Evolutionary conservation across 2,329 filamentous ascomycete genomes (phyloP).

Genomic region (Fonsecaea erecta): DNA sequence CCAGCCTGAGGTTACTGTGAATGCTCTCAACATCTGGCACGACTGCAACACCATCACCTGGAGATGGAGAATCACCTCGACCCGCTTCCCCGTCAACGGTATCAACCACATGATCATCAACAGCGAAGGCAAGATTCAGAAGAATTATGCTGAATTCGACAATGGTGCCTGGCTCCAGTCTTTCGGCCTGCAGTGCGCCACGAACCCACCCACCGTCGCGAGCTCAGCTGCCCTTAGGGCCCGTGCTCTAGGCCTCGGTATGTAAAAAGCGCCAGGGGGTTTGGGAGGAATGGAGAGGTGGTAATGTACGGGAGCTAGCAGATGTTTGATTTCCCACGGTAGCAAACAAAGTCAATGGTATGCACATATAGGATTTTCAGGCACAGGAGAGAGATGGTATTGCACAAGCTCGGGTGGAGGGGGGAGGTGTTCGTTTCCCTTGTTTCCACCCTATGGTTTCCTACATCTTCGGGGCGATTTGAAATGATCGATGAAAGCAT

Average conservation of each 20-base stretch:
- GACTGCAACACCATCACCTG: conserved; percentile 36
- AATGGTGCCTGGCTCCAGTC: conserved; percentile 36
- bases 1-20: conserved; percentile 27
- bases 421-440: conserved; percentile 9
- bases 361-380: background rate
- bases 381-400: background rate
- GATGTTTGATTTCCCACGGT: background rate
- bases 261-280: background rate
- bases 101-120: conserved; percentile 36
- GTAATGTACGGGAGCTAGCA: background rate
- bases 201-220: conserved; percentile 17
- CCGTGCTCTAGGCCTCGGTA: background rate
- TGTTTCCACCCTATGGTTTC: background rate
- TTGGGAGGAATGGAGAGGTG: background rate
- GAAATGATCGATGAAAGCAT: conserved; percentile 12
- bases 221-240: conserved; percentile 7
- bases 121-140: conserved; percentile 32
- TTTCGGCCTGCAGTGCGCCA: conserved; percentile 32
- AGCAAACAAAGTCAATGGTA: background rate
- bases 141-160: conserved; percentile 38
- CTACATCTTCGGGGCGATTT: conserved; percentile 17
- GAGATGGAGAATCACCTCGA: conserved; percentile 33
- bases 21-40: conserved; percentile 32
- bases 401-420: conserved; percentile 7
- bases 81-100: conserved; percentile 30